Evolutionary conservation across 805 yeast genomes (phyloP).

Genomic region (Wickerhamiella cacticola): DNA sequence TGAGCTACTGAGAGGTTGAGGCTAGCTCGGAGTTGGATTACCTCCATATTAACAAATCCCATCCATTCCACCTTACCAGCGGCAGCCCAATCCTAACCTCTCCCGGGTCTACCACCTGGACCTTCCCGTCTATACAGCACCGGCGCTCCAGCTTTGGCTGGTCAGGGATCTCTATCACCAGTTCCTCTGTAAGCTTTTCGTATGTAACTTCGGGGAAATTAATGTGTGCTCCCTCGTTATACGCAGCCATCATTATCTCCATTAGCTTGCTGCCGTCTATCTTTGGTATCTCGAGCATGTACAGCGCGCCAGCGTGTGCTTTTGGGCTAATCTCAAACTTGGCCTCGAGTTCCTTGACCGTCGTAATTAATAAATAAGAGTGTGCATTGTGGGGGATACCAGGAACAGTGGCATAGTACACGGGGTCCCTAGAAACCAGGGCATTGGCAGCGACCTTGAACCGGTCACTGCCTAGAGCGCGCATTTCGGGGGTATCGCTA

Average conservation of each 20-base stretch:
- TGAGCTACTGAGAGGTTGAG: too few species aligned
- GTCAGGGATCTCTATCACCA: conserved; percentile 18
- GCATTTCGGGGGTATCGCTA: conserved; percentile 56
- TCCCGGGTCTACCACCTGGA: conserved; percentile 28
- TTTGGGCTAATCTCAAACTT: conserved; percentile 52
- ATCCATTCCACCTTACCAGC: conserved; percentile 21
- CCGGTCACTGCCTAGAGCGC: conserved; percentile 51
- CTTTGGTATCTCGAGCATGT: conserved; percentile 37
- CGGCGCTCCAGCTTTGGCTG: conserved; percentile 34
- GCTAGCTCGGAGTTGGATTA: too few species aligned
- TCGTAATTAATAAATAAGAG: conserved; percentile 49
- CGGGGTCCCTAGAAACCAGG: conserved; percentile 37
- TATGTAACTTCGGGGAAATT: conserved; percentile 40
- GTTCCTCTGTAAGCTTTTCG: conserved; percentile 23
- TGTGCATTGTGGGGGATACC: conserved; percentile 25
- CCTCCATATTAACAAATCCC: conserved; percentile 21
- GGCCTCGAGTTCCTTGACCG: conserved; percentile 46
- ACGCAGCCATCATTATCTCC: conserved; percentile 47
- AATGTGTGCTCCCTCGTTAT: conserved; percentile 45
- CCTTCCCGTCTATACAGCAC: conserved; percentile 59
- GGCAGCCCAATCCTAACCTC: conserved; percentile 20
- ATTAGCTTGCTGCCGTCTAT: conserved; percentile 32
- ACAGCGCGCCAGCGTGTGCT: conserved; percentile 31
- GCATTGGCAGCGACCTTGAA: conserved; percentile 61
- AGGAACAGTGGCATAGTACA: conserved; percentile 36